phyloP scores from a whole-genome alignment of 1,139 yeast genomes.

The Hansenula sp. region DNA sequence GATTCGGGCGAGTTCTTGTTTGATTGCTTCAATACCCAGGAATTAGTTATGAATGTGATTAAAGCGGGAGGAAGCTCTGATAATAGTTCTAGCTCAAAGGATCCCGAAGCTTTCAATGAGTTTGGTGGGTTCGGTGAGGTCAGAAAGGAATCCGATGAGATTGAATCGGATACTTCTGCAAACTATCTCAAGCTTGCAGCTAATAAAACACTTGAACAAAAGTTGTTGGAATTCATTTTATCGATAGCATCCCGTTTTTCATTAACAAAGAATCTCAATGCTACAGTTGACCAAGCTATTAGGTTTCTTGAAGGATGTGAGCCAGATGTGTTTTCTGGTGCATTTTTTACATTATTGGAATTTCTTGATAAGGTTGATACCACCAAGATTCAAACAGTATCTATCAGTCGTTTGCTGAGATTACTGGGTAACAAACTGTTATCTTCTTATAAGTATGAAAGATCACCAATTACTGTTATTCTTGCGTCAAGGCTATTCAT shows the following conservation, averaged over 20 bases:
- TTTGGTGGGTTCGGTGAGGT: conserved; percentile 19
- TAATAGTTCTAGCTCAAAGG: not conserved
- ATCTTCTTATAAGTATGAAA: conserved; percentile 9
- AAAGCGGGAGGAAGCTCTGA: not conserved
- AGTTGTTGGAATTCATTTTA: conserved; percentile 4
- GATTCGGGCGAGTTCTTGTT: conserved; percentile 13
- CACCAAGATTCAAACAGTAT: conserved; percentile 4
- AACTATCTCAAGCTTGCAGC: conserved; percentile 8
- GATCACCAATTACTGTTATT: conserved; percentile 11
- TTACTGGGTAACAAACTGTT: conserved; percentile 14
- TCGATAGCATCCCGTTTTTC: conserved; percentile 8
- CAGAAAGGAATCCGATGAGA: conserved; percentile 7
- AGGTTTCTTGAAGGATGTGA: conserved; percentile 8
- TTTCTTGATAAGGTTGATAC: conserved; percentile 3
- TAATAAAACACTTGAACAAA: conserved; percentile 9
- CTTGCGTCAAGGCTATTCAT: conserved; percentile 8
- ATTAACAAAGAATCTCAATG: not conserved
- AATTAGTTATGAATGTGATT: not conserved
- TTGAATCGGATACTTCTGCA: not conserved
- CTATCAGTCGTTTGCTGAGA: conserved; percentile 9
- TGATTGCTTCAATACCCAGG: conserved; percentile 10
- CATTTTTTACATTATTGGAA: conserved; percentile 9
- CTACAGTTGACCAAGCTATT: conserved; percentile 11
- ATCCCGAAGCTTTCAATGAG: conserved; percentile 5
- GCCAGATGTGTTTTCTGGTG: conserved; percentile 7